Conservation (phyloP, 1,284 basidiomycete genomes). For the Paramarasmius palmivorus region DNA sequence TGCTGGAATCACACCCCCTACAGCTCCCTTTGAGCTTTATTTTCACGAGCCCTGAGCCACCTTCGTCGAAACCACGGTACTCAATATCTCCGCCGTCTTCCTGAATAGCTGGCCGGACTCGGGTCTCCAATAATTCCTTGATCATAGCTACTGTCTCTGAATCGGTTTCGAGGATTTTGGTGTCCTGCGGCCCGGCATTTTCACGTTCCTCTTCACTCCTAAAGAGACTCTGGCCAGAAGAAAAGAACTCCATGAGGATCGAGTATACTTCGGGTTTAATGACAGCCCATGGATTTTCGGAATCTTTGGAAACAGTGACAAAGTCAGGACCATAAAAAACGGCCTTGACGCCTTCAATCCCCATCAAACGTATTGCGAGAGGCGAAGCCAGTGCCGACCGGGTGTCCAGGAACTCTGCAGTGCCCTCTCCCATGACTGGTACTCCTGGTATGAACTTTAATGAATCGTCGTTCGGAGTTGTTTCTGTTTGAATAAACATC, state of each 20-base stretch:
- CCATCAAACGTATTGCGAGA: conserved; percentile 90
- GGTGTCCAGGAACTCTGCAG: conserved; percentile 93
- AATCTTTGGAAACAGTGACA: conserved; percentile 93
- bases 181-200: conserved; percentile 88
- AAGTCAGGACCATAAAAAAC: conserved; percentile 99
- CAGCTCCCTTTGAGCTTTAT: conserved; percentile 97
- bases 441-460: conserved; percentile 97
- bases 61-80: conserved; percentile 73
- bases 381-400: conserved; percentile 84
- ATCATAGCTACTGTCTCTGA: conserved; percentile 99
- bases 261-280: conserved; percentile 99
- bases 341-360: conserved; percentile 85
- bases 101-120: conserved; percentile 95
- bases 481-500: conserved; percentile 98
- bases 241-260: conserved; percentile 98
- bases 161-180: conserved; percentile 93
- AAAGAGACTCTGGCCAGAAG: conserved; percentile 85
- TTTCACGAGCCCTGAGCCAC: conserved; percentile 67
- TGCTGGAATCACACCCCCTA: conserved; percentile 89
- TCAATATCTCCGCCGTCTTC: conserved; percentile 93
- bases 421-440: conserved; percentile 83
- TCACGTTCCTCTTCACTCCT: conserved; percentile 76
- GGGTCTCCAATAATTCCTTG: conserved; percentile 94
- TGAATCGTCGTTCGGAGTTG: conserved; percentile 96
- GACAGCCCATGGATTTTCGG: conserved; percentile 84